Evolutionary conservation across 306 rosid genomes (phyloP), one percentile per base, ranked within the genome.

Genomic region (Cucumis sativus): DNA sequence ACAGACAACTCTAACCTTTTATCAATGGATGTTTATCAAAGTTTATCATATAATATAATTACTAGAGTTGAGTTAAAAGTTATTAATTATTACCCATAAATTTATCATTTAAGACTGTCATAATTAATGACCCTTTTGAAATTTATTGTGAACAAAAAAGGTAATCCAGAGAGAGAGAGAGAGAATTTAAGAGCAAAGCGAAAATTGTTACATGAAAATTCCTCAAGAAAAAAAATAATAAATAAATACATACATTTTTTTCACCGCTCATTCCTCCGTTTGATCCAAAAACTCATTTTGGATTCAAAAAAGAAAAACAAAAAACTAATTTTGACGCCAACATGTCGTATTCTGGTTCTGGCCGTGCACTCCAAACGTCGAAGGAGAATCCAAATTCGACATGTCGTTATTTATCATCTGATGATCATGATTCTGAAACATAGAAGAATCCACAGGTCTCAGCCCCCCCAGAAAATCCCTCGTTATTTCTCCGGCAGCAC

Each of bases 391-490:
- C 78, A 62, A 62, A 30, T 30, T 62, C 68, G 41, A 33, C 20
- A 80, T 69, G 45, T 83, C 85, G 40, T 84, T 84, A 20, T 86
- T 28, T 25, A 25, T 25, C 61, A n/a, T 61, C 30, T 83, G 89
- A 52, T 16, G 57, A 23, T 86, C 91, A 52, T 16, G 57, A 23
- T 86, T 85, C 63, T 88, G 77, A 52, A 80, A 74, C 62, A 89
- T 84, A 35, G 80, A 83, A 12, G 79, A 84, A 18, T 85, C 86
- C 73, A 91, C 84, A 6, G 83, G 86, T 72, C 84, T 75, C 13
- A 89, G 86, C 63, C 97, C 93, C 87, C 97, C 93, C 86, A 91
- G 68, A 82, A 91, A 91, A 60, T 91, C 97, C 71, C 91, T 83
- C 5, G 96, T 60, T 60, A 60, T 91, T 84, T 83, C 75, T 49